phyloP scores from a whole-genome alignment of 306 rosid genomes.

The Fragaria iinumae region DNA sequence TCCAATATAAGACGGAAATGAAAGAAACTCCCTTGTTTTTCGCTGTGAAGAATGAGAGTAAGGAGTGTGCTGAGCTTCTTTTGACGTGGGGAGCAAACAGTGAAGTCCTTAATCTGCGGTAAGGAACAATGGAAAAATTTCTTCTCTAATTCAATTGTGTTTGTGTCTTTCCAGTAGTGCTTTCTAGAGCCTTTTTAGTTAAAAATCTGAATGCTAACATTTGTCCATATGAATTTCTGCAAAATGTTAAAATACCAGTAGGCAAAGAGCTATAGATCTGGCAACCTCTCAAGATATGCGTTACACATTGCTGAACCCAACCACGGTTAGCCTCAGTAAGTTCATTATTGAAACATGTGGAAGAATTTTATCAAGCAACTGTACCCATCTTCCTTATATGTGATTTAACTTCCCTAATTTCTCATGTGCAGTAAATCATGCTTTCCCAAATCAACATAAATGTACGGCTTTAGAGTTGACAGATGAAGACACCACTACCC shows the following conservation, averaged over 20 bases:
- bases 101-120: slow-evolving; percentile 46
- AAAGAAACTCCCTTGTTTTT: slow-evolving; percentile 50
- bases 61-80: slow-evolving; percentile 40
- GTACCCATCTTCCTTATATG: not conserved
- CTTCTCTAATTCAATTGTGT: not conserved
- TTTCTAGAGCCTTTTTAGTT: not conserved
- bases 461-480: slow-evolving; percentile 16
- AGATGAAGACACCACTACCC: slow-evolving; percentile 10
- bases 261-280: slow-evolving; percentile 44
- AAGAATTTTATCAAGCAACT: not conserved
- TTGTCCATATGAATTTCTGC: not conserved
- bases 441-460: slow-evolving; percentile 22
- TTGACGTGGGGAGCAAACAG: slow-evolving; percentile 43
- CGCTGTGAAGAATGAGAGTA: slow-evolving; percentile 41
- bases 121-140: slow-evolving; percentile 6
- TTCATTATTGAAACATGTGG: not conserved
- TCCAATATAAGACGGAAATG: slow-evolving; percentile 36
- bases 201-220: not conserved
- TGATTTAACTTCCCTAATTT: not conserved
- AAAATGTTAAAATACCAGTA: slow-evolving; percentile 24
- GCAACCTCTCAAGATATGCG: slow-evolving; percentile 45
- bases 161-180: not conserved
- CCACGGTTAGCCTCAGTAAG: slow-evolving; percentile 35
- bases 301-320: slow-evolving; percentile 31
- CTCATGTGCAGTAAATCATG: slow-evolving; percentile 28